Conservation (phyloP, 2,329 filamentous ascomycete species). For the Fusarium protoensiforme region DNA sequence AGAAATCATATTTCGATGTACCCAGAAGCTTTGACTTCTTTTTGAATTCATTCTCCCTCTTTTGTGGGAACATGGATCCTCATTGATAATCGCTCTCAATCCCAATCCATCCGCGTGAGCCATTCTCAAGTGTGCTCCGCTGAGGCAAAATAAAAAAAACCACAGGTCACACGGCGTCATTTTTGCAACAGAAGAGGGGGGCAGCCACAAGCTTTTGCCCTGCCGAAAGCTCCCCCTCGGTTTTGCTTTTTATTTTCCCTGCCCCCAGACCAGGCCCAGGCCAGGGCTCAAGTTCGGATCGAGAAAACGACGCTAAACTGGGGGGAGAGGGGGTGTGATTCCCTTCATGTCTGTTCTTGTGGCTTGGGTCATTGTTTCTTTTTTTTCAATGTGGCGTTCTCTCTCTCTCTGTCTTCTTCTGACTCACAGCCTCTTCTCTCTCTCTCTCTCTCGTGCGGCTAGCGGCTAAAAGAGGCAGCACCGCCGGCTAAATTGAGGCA, state of each 20-base stretch:
- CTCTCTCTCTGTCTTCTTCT: constrained; percentile 1
- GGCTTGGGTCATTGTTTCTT: not conserved
- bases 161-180: constrained; percentile 24
- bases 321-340: not conserved
- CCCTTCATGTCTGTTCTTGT: not conserved
- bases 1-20: not conserved
- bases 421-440: constrained; percentile 24
- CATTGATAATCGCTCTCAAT: constrained; percentile 8
- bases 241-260: constrained; percentile 19
- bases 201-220: not conserved
- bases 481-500: constrained; percentile 24
- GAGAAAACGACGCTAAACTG: constrained; percentile 28
- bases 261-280: too few relatives aligned
- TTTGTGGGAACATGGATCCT: not conserved
- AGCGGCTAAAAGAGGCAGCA: not conserved
- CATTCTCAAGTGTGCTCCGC: not conserved
- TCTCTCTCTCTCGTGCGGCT: not conserved
- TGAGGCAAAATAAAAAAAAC: not conserved
- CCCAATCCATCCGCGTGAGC: constrained; percentile 8
- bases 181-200: not conserved
- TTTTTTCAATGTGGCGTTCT: not conserved
- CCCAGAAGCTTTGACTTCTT: constrained; percentile 19
- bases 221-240: not conserved
- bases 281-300: not conserved
- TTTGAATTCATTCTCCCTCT: not conserved